Percentiles rank a stretch among this genome's conserved stretches.
Evolutionary conservation across 306 rosid species (phyloP).

Genomic region (Pterocarpus macrocarpus): DNA sequence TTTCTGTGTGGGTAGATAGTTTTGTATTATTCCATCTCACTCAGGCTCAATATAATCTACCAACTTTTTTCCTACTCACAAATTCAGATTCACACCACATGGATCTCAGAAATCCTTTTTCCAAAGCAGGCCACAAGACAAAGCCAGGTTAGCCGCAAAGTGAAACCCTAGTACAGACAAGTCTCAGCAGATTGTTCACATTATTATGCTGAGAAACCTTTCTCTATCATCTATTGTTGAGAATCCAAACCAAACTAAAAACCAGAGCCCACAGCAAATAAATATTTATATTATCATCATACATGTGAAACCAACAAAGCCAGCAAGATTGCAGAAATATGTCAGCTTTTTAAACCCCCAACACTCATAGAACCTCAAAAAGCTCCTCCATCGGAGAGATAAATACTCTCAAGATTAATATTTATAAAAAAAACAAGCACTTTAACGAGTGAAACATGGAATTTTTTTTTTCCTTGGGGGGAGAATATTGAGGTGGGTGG

Average conservation of each 20-base stretch:
- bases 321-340: conserved; percentile 40
- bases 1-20: no score
- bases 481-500: conserved; percentile 56
- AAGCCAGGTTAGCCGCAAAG: conserved; percentile 44
- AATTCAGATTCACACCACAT: conserved; percentile 7
- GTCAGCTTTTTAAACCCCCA: conserved; percentile 23
- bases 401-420: conserved; percentile 21
- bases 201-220: neutral
- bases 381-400: conserved; percentile 25
- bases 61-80: neutral
- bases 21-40: neutral
- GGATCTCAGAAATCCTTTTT: conserved; percentile 7
- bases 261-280: neutral
- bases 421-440: conserved; percentile 33
- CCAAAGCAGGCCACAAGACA: neutral
- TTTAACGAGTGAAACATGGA: conserved; percentile 49
- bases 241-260: neutral
- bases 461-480: conserved; percentile 29
- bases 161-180: conserved; percentile 15
- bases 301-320: conserved; percentile 42
- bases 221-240: neutral
- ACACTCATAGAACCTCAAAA: conserved; percentile 32
- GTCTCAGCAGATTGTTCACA: conserved; percentile 11
- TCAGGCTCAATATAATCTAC: neutral
- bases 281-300: neutral